phyloP scores from a whole-genome alignment of 192 early-diverging fungal genomes.

The Dissophora ornata region DNA sequence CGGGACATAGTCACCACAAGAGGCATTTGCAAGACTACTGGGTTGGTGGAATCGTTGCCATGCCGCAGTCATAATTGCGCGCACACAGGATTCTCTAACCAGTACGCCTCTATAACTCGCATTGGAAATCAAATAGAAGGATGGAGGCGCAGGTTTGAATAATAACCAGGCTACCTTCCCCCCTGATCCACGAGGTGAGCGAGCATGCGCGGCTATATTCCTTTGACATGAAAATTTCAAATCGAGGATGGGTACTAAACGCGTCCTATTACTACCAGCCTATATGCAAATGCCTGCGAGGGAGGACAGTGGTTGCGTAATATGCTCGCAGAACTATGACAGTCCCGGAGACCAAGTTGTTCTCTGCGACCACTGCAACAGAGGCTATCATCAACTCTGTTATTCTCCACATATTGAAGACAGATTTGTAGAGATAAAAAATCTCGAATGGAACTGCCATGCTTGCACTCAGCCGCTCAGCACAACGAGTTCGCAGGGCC shows the following conservation, averaged over 20 bases:
- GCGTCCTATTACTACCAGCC: background rate
- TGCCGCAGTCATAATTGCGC: background rate
- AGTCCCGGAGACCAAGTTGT: conserved; percentile 42
- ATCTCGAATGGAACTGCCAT: conserved; percentile 45
- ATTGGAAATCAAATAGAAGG: background rate
- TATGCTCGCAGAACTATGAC: conserved; percentile 6
- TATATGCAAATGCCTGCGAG: conserved; percentile 7
- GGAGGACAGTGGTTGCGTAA: conserved; percentile 37
- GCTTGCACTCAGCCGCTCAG: conserved; percentile 13
- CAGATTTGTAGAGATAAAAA: conserved; percentile 27
- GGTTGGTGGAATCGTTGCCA: conserved; percentile 10
- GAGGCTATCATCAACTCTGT: conserved; percentile 54
- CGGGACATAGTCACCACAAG: conserved; percentile 15
- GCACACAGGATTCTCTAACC: background rate
- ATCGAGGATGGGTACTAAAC: too few relatives aligned
- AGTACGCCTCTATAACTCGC: background rate
- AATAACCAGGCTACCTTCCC: conserved; percentile 7
- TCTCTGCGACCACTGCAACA: conserved; percentile 50
- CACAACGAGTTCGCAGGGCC: conserved; percentile 25
- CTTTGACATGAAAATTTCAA: too few relatives aligned
- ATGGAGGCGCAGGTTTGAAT: background rate
- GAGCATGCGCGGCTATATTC: too few relatives aligned
- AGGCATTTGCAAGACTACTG: conserved; percentile 27
- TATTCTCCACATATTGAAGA: conserved; percentile 48
- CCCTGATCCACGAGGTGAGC: conserved; percentile 13